These are phyloP conservation scores for Aphanomyces stellatus DNA, from an alignment of 352 stramenopile species.

Conservation along the genomic window DNA sequence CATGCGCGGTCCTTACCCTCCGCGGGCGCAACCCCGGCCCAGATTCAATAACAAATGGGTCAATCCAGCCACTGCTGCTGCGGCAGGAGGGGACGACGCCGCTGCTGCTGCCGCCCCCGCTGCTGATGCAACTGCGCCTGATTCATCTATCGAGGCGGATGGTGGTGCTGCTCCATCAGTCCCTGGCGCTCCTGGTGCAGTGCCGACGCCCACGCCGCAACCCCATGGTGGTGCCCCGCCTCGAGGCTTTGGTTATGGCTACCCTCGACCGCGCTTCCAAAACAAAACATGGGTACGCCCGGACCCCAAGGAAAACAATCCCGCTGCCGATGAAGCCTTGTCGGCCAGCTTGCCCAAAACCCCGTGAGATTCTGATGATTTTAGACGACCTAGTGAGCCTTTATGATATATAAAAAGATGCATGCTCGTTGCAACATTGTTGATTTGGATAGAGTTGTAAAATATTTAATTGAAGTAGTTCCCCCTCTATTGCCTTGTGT, in stretches of 20 bases:
- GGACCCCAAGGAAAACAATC: conserved; percentile 33
- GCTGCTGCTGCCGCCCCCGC: background rate
- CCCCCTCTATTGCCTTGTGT: background rate
- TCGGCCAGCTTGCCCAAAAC: conserved; percentile 68
- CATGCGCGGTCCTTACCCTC: conserved; percentile 8
- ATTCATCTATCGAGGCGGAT: background rate
- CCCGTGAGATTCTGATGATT: conserved; percentile 21
- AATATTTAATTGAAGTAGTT: background rate
- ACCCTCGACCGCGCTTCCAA: conserved; percentile 59
- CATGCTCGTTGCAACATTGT: background rate
- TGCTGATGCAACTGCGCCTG: background rate
- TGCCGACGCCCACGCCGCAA: conserved; percentile 36
- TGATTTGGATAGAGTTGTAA: background rate
- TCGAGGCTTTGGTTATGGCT: conserved; percentile 40
- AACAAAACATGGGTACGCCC: conserved; percentile 84
- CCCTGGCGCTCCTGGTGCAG: conserved; percentile 24
- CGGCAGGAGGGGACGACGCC: conserved; percentile 38
- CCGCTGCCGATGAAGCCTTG: conserved; percentile 43
- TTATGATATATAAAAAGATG: background rate
- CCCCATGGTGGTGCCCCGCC: too few species aligned
- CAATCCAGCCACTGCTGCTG: conserved; percentile 33
- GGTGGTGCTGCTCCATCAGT: conserved; percentile 18
- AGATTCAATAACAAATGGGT: conserved; percentile 84
- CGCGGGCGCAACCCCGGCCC: conserved; percentile 24
- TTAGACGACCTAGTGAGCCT: background rate